Conservation (phyloP, 768 basidiomycete species). For the Gloeostereum incarnatum region DNA sequence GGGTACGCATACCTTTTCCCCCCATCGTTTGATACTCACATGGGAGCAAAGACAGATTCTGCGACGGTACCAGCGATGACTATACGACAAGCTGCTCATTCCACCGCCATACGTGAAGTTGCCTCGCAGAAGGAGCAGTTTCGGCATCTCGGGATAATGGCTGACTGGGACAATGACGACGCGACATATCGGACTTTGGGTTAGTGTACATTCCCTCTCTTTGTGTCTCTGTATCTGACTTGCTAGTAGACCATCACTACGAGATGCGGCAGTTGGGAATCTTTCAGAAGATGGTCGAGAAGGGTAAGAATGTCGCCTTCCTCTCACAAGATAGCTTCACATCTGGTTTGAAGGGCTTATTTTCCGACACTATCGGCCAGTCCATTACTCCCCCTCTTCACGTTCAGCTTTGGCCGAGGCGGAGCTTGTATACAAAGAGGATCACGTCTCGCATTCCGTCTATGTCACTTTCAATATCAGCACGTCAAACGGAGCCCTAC, state of each 20-base stretch:
- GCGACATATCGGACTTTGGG: slow-evolving; percentile 85
- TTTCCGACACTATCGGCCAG: slow-evolving; percentile 80
- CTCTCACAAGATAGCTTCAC: not conserved
- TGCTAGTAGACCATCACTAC: slow-evolving; percentile 63
- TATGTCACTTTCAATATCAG: slow-evolving; percentile 77
- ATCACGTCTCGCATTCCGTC: slow-evolving; percentile 81
- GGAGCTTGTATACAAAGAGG: slow-evolving; percentile 83
- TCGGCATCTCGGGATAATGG: slow-evolving; percentile 79
- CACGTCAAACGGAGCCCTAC: slow-evolving; percentile 14
- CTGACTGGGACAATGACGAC: slow-evolving; percentile 62
- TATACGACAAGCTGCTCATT: slow-evolving; percentile 64
- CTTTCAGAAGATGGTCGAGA: slow-evolving; percentile 83
- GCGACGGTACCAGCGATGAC: slow-evolving; percentile 41
- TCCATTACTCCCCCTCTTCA: slow-evolving; percentile 93
- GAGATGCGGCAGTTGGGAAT: slow-evolving; percentile 82
- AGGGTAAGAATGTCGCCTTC: slow-evolving; percentile 34
- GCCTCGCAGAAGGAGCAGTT: slow-evolving; percentile 74
- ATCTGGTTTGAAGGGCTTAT: slow-evolving; percentile 51
- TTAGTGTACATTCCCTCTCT: slow-evolving; percentile 18
- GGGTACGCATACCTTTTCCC: slow-evolving; percentile 30
- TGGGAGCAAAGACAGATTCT: slow-evolving; percentile 40
- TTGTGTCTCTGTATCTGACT: not conserved
- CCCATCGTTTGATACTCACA: not conserved
- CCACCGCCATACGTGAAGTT: slow-evolving; percentile 68
- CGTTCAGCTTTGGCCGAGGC: slow-evolving; percentile 92